These are phyloP conservation scores for Galerina sulciceps DNA, from an alignment of 768 basidiomycete species.

Conservation along the genomic window DNA sequence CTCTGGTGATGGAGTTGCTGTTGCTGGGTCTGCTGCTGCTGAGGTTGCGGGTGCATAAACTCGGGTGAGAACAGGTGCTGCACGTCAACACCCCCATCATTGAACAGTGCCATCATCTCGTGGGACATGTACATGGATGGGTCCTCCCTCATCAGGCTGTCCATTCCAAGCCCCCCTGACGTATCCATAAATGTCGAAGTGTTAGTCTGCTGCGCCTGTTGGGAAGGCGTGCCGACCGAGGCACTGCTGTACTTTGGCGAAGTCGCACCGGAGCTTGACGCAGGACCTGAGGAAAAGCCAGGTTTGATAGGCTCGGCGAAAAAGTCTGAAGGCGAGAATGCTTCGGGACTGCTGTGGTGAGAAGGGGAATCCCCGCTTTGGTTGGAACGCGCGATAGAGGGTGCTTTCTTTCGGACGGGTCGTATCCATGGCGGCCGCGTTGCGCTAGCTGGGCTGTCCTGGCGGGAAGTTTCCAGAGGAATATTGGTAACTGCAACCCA, in stretches of 20 bases:
- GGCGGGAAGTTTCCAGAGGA: slow-evolving; percentile 73
- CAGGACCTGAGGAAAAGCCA: slow-evolving; percentile 26
- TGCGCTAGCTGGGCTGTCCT: slow-evolving; percentile 48
- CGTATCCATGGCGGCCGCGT: slow-evolving; percentile 86
- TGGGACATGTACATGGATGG: slow-evolving; percentile 57
- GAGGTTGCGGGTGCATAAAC: slow-evolving; percentile 25
- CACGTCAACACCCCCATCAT: slow-evolving; percentile 49
- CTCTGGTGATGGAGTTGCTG: background rate
- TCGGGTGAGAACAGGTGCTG: slow-evolving; percentile 32
- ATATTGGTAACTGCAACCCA: slow-evolving; percentile 72
- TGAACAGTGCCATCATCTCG: slow-evolving; percentile 69
- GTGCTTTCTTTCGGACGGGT: slow-evolving; percentile 80
- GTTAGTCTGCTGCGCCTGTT: slow-evolving; percentile 19
- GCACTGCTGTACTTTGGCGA: slow-evolving; percentile 20
- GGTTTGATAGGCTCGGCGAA: slow-evolving; percentile 53
- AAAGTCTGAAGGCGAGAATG: slow-evolving; percentile 68
- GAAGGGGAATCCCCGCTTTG: slow-evolving; percentile 49
- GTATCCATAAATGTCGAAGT: slow-evolving; percentile 39
- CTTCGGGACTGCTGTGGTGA: slow-evolving; percentile 64
- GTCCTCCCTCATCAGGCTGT: slow-evolving; percentile 48
- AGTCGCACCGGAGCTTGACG: slow-evolving; percentile 17
- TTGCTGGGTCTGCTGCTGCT: slow-evolving; percentile 19
- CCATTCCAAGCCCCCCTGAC: slow-evolving; percentile 40
- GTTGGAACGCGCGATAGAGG: slow-evolving; percentile 48
- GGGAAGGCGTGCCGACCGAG: background rate